Conservation (phyloP, 2,329 filamentous ascomycete species). For the Cladophialophora immunda region DNA sequence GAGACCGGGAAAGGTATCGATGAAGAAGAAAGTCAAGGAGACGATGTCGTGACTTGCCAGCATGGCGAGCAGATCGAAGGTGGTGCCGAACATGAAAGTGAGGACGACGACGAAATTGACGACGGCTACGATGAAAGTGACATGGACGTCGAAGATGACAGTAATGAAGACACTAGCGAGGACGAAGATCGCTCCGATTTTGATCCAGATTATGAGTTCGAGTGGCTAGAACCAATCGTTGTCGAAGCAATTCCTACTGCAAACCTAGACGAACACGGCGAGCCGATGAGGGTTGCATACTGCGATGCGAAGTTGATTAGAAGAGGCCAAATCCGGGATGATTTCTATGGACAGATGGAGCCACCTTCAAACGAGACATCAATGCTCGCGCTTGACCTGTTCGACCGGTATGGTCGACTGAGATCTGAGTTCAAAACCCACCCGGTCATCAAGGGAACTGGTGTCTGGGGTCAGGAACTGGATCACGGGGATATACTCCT, state of each 20-base stretch:
- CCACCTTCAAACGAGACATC: conserved; percentile 42
- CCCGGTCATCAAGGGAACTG: conserved; percentile 43
- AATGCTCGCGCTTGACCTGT: conserved; percentile 48
- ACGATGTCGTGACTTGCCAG: conserved; percentile 12
- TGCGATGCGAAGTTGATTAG: conserved; percentile 33
- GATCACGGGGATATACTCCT: conserved; percentile 45
- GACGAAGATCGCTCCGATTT: conserved; percentile 17
- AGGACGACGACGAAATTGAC: conserved; percentile 37
- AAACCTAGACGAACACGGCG: conserved; percentile 15
- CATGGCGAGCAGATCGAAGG: conserved; percentile 21
- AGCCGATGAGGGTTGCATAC: conserved; percentile 25
- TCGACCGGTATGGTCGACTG: conserved; percentile 51
- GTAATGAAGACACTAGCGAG: conserved; percentile 14
- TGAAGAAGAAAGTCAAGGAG: conserved; percentile 17
- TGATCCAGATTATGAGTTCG: conserved; percentile 24
- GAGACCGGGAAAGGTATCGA: conserved; percentile 15
- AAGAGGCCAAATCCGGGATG: conserved; percentile 37
- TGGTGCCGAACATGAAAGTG: conserved; percentile 20
- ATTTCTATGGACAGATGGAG: conserved; percentile 50
- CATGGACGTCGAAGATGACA: conserved; percentile 40
- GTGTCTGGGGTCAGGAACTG: conserved; percentile 44
- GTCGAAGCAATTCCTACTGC: conserved; percentile 21
- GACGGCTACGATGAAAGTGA: conserved; percentile 49
- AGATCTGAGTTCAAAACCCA: conserved; percentile 46
- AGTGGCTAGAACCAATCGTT: conserved; percentile 34